Percentiles rank a stretch among this genome's conserved stretches.
These are phyloP conservation scores for Candida koratica DNA, from an alignment of 805 yeast genomes.

Conservation along the genomic window DNA sequence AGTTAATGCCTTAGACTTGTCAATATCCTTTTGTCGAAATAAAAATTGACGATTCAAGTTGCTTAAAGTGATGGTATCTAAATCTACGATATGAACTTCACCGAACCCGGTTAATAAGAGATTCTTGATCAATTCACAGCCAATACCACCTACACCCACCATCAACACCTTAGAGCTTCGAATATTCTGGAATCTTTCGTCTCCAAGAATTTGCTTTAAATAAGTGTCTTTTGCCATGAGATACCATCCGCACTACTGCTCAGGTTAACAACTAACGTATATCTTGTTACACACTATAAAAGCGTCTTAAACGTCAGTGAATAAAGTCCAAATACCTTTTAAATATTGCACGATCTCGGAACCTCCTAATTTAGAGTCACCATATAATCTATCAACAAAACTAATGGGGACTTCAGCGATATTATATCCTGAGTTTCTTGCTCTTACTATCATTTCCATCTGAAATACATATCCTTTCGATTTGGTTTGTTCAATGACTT, in stretches of 20 bases:
- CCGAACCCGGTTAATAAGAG: conserved; percentile 76
- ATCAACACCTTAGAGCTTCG: conserved; percentile 55
- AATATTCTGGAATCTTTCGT: conserved; percentile 25
- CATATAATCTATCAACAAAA: conserved; percentile 75
- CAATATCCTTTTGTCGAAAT: conserved; percentile 85
- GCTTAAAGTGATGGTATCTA: conserved; percentile 90
- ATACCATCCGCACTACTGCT: too few species aligned
- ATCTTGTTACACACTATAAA: background rate
- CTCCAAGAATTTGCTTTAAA: conserved; percentile 44
- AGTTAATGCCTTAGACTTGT: conserved; percentile 79
- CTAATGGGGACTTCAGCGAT: conserved; percentile 78
- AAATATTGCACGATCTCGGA: conserved; percentile 75
- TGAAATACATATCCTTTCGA: conserved; percentile 82
- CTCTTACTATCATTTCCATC: conserved; percentile 87
- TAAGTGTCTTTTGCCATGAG: conserved; percentile 42
- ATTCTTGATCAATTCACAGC: conserved; percentile 85
- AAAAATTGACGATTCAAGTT: conserved; percentile 91
- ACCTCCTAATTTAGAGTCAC: conserved; percentile 76
- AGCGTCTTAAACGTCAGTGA: conserved; percentile 48
- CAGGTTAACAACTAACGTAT: background rate
- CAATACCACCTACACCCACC: conserved; percentile 97
- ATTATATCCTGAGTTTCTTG: conserved; percentile 65
- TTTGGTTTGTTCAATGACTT: conserved; percentile 62
- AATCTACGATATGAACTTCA: conserved; percentile 86
- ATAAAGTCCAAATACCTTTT: conserved; percentile 71